phyloP scores from a whole-genome alignment of 2,329 filamentous ascomycete genomes.

The Macrophomina phaseolina region DNA sequence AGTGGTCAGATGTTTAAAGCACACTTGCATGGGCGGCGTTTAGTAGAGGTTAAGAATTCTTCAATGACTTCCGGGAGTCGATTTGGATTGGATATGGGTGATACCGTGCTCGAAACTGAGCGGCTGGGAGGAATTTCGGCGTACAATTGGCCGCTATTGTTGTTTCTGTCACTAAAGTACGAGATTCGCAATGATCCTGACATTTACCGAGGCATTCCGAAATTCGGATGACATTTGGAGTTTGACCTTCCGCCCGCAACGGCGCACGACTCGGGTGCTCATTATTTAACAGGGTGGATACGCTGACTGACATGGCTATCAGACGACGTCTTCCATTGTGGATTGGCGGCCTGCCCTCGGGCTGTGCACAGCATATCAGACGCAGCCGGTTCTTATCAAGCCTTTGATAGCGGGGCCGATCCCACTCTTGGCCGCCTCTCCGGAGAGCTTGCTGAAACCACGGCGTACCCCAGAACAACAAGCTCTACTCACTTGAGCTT shows the following conservation, averaged over 20 bases:
- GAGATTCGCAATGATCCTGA: constrained; percentile 7
- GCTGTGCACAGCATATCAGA: constrained; percentile 20
- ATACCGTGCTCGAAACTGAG: constrained; percentile 15
- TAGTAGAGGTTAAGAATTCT: constrained; percentile 3
- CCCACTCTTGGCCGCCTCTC: constrained; percentile 12
- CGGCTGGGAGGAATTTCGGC: not conserved
- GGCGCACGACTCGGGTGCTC: not conserved
- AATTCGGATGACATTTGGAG: not conserved
- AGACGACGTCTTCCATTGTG: not conserved
- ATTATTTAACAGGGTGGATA: not conserved
- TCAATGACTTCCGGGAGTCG: constrained; percentile 10
- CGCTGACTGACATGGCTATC: constrained; percentile 10
- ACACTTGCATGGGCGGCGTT: constrained; percentile 14
- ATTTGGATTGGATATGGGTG: constrained; percentile 6
- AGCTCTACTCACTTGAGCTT: not conserved
- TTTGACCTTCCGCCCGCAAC: not conserved
- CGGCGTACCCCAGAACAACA: not conserved
- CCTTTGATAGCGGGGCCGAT: constrained; percentile 11
- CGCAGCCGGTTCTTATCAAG: constrained; percentile 9
- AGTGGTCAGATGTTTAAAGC: not conserved
- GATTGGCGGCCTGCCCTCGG: not conserved
- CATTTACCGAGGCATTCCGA: constrained; percentile 3
- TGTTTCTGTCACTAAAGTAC: not conserved
- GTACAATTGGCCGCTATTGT: constrained; percentile 3
- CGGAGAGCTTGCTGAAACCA: constrained; percentile 11